These are phyloP conservation scores for Oryza coarctata DNA, from an alignment of 176 grass and related monocot species.

Conservation along the genomic window DNA sequence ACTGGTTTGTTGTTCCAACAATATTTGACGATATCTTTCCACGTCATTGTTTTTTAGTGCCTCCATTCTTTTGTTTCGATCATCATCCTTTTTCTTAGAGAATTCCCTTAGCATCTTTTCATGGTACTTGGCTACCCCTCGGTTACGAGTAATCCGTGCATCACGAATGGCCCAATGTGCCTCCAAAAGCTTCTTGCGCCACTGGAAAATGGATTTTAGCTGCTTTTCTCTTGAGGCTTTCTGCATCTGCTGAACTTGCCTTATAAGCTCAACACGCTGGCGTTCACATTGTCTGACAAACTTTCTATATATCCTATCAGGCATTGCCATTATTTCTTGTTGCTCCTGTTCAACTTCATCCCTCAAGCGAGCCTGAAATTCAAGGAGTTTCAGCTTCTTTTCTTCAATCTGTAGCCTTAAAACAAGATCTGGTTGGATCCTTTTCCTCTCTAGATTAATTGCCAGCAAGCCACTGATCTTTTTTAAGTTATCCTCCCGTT, in stretches of 20 bases:
- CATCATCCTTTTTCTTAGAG: slow-evolving; percentile 95
- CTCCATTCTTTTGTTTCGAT: slow-evolving; percentile 97
- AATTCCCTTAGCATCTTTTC: slow-evolving; percentile 98
- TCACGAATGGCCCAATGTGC: slow-evolving; percentile 95
- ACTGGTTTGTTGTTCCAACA: slow-evolving; percentile 91
- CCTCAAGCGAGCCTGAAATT: slow-evolving; percentile 76
- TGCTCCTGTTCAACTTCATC: slow-evolving; percentile 97
- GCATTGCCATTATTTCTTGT: slow-evolving; percentile 97
- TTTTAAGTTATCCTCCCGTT: slow-evolving; percentile 77
- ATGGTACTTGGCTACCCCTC: slow-evolving; percentile 96
- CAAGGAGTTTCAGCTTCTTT: slow-evolving; percentile 90
- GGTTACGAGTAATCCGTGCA: slow-evolving; percentile 83
- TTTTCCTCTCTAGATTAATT: slow-evolving; percentile 89
- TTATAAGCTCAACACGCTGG: slow-evolving; percentile 69
- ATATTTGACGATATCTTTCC: slow-evolving; percentile 94
- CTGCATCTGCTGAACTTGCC: slow-evolving; percentile 88
- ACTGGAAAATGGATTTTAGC: slow-evolving; percentile 86
- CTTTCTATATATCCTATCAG: slow-evolving; percentile 90
- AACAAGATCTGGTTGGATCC: slow-evolving; percentile 90
- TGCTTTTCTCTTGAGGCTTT: slow-evolving; percentile 84
- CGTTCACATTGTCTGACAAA: slow-evolving; percentile 95
- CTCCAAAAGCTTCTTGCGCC: slow-evolving; percentile 98
- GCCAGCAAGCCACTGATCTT: slow-evolving; percentile 93
- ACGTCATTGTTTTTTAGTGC: slow-evolving; percentile 98
- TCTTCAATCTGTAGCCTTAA: slow-evolving; percentile 97